Evolutionary conservation across 805 yeast genomes (phyloP).

Genomic region (Pichia californica): DNA sequence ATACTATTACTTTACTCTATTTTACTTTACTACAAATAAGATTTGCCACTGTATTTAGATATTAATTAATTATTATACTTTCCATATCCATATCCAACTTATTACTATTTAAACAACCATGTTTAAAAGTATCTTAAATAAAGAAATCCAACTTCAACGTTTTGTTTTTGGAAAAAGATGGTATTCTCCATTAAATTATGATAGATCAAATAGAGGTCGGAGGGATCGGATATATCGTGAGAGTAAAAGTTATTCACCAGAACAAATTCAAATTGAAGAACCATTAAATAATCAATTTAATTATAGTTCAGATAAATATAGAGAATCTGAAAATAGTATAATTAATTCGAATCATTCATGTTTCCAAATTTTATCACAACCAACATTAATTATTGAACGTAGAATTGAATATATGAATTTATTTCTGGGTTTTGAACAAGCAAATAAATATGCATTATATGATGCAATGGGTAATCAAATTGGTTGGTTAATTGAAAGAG

Average conservation of each 20-base stretch:
- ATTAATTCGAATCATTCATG: slow-evolving; percentile 55
- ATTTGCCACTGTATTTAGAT: no score
- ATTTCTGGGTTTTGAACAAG: slow-evolving; percentile 86
- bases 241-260: no score
- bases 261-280: no score
- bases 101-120: not conserved
- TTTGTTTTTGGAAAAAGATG: not conserved
- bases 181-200: slow-evolving; percentile 19
- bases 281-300: not conserved
- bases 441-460: slow-evolving; percentile 69
- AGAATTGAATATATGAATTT: slow-evolving; percentile 85
- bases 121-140: not conserved
- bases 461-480: slow-evolving; percentile 66
- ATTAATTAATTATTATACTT: no score
- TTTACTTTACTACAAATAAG: no score
- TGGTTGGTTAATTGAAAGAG: slow-evolving; percentile 81
- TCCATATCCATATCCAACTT: no score
- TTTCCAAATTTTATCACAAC: slow-evolving; percentile 60
- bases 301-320: not conserved
- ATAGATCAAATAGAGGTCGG: slow-evolving; percentile 2
- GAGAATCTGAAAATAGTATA: slow-evolving; percentile 31
- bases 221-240: not conserved
- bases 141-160: not conserved
- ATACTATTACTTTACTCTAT: no score
- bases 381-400: slow-evolving; percentile 81